Base-by-base conservation (phyloP, 352 stramenopile genomes). In the Peronospora belbahrii region DNA sequence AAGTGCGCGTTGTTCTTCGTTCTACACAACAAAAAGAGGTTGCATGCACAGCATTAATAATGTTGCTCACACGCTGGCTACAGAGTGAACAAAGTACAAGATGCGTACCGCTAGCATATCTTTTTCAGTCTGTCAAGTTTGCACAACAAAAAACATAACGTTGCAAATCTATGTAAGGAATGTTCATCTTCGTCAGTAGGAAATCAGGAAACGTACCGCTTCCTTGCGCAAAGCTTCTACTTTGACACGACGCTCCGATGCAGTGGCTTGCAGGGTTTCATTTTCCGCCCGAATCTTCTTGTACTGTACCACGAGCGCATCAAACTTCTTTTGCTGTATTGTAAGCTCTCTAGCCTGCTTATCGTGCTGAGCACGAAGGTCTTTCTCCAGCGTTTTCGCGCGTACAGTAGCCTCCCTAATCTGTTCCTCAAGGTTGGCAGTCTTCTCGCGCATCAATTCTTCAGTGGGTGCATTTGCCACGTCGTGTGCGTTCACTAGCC, bases 391-490 rank as follows among this genome's bases (percentile, higher is more conserved):
- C 10, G 63, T 56, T 47, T 84, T 74, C 0, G 76, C 88, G 13
- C 75, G 74, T 8, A 72, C 30, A 0, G 79, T 89, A 6, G 82
- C 82, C 44, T 93, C 79, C 36, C 90, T 90, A 48, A 93, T 93
- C 31, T 83, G 76, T 62, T 93, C 82, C 59, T 92, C 82, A n/a
- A 93, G 50, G 42, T 93, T 90, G 0, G 82, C 82, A 1, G 82
- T 93, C 54, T 93, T 93, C 40, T 93, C 81, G 27, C 79, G 78
- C 70, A 90, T 88, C 39, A 89, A 58, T 53, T 91, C 82, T 48
- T 94, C 82, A 1, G 75, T 88, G 11, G 77, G 80, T 6, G 79
- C 79, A 11, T 74, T 67, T 19, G 70, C 77, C 39, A 77, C 56
- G 35, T 94, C 82, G 23, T 83, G 67, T 5, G 70, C 82, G 36